phyloP scores from a whole-genome alignment of 2,329 filamentous ascomycete genomes.

The Diplodia seriata region DNA sequence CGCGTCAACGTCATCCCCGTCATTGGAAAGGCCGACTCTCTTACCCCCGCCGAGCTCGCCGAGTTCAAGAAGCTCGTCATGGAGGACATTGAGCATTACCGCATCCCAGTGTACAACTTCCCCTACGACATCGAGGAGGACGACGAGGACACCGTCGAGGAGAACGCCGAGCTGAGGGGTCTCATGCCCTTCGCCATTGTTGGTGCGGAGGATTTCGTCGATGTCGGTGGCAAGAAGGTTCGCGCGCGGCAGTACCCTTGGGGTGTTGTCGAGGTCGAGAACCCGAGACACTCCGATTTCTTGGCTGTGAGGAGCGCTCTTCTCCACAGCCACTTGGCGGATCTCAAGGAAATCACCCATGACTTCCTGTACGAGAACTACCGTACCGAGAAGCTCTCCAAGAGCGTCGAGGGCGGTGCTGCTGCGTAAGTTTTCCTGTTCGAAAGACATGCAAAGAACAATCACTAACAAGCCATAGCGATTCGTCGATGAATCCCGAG shows the following conservation, averaged over 20 bases:
- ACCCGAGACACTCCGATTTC: conserved; percentile 98
- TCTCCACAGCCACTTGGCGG: conserved; percentile 95
- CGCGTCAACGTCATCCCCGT: conserved; percentile 99
- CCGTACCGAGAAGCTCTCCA: conserved; percentile 99
- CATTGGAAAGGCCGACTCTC: conserved; percentile 96
- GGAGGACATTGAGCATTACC: conserved; percentile 99
- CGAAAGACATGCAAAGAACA: not conserved
- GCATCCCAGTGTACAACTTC: conserved; percentile 99
- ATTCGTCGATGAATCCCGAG: conserved; percentile 96
- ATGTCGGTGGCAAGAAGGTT: conserved; percentile 90
- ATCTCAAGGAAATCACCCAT: conserved; percentile 99
- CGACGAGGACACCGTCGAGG: conserved; percentile 98
- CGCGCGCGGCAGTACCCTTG: conserved; percentile 97
- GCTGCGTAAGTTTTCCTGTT: conserved; percentile 73
- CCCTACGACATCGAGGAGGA: conserved; percentile 99
- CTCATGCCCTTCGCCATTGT: conserved; percentile 99
- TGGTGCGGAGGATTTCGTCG: conserved; percentile 92
- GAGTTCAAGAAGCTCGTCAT: conserved; percentile 99
- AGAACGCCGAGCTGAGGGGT: conserved; percentile 95
- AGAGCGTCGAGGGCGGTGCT: conserved; percentile 93
- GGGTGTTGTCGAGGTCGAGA: conserved; percentile 99
- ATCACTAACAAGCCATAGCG: conserved; percentile 55
- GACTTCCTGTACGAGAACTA: conserved; percentile 99
- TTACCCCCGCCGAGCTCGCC: conserved; percentile 93
- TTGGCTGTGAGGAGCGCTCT: conserved; percentile 95